These are phyloP conservation scores for Aspergillus persii DNA, from an alignment of 2,329 filamentous ascomycete species.

Conservation along the genomic window DNA sequence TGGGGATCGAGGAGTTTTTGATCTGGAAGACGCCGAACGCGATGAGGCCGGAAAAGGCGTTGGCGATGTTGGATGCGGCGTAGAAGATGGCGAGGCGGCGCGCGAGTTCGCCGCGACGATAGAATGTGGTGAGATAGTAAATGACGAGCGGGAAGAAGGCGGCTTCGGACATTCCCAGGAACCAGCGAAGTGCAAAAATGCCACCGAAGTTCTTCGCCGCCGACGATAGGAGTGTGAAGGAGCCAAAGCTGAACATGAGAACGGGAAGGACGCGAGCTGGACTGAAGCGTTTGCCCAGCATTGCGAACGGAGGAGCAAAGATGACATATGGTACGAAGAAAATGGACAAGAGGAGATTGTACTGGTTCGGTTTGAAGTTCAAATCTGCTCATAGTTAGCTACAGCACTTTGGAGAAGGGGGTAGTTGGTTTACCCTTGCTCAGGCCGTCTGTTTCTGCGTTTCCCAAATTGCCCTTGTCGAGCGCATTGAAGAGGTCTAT, in stretches of 20 bases:
- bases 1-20: constrained; percentile 45
- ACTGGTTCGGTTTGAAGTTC: constrained; percentile 60
- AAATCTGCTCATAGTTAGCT: constrained; percentile 39
- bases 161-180: constrained; percentile 66
- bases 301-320: constrained; percentile 63
- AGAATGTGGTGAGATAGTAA: constrained; percentile 65
- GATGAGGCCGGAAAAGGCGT: constrained; percentile 61
- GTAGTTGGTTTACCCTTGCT: constrained; percentile 28
- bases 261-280: constrained; percentile 62
- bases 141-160: constrained; percentile 70
- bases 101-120: constrained; percentile 68
- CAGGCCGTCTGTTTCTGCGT: constrained; percentile 57
- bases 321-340: constrained; percentile 76
- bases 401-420: not conserved
- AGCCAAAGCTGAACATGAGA: constrained; percentile 68
- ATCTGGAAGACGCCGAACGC: constrained; percentile 63
- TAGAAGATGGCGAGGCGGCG: constrained; percentile 72
- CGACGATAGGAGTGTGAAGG: constrained; percentile 60
- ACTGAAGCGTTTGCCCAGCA: constrained; percentile 68
- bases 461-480: constrained; percentile 53
- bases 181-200: constrained; percentile 66
- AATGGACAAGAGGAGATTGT: constrained; percentile 67
- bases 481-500: constrained; percentile 55
- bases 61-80: constrained; percentile 71
- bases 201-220: constrained; percentile 61